Percentiles rank a stretch among this genome's conserved stretches.
phyloP scores from a whole-genome alignment of 192 early-diverging fungal genomes.

The Backusella morwellensis region DNA sequence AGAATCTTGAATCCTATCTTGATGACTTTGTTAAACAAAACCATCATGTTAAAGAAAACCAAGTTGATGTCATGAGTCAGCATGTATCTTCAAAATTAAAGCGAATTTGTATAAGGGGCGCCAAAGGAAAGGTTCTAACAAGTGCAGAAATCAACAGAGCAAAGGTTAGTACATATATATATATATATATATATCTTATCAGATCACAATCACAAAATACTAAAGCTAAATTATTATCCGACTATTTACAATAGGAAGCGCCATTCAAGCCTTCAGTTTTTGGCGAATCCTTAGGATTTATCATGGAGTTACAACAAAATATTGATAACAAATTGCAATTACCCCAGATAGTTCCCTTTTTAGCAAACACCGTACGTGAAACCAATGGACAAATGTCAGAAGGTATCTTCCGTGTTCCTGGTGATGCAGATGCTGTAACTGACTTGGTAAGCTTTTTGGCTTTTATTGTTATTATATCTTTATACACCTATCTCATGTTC shows the following conservation, averaged over 20 bases:
- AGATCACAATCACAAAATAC: background rate
- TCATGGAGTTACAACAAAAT: conserved; percentile 68
- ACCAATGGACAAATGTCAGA: conserved; percentile 81
- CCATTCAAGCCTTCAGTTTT: conserved; percentile 86
- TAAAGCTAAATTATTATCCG: background rate
- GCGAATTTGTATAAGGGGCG: conserved; percentile 72
- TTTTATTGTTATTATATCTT: background rate
- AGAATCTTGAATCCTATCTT: conserved; percentile 83
- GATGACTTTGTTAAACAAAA: conserved; percentile 72
- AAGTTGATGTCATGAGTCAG: conserved; percentile 48
- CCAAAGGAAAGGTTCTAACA: conserved; percentile 74
- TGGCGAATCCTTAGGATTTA: conserved; percentile 85
- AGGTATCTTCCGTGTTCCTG: conserved; percentile 96
- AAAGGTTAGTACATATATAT: conserved; percentile 24
- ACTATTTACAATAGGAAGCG: conserved; percentile 51
- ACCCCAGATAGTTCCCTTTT: conserved; percentile 80
- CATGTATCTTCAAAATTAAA: conserved; percentile 58
- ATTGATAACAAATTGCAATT: conserved; percentile 49
- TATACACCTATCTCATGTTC: background rate
- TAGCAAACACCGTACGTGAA: conserved; percentile 68
- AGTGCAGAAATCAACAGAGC: conserved; percentile 70
- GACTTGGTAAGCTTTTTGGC: conserved; percentile 49
- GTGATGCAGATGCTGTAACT: conserved; percentile 84
- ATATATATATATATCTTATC: conserved; percentile 3
- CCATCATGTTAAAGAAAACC: conserved; percentile 48